These are phyloP conservation scores for Claviceps cyperi DNA, from an alignment of 2,329 filamentous ascomycete genomes.

Conservation along the genomic window DNA sequence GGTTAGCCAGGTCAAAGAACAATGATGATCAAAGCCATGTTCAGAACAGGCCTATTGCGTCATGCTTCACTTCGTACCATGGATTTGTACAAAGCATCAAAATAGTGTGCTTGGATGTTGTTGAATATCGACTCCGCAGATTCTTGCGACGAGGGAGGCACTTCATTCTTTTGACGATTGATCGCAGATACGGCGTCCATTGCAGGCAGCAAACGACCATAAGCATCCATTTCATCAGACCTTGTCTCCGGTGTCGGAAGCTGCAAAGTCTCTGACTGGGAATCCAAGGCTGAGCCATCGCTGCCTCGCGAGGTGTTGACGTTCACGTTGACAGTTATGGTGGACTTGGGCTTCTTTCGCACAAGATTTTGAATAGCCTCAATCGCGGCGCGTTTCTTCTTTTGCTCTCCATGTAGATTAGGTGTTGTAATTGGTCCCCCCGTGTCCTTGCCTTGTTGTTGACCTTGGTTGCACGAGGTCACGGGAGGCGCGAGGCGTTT, in stretches of 20 bases:
- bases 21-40: not conserved
- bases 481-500: constrained; percentile 13
- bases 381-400: constrained; percentile 44
- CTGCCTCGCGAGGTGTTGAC: constrained; percentile 11
- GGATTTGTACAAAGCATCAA: constrained; percentile 47
- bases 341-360: constrained; percentile 33
- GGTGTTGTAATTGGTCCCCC: constrained; percentile 25
- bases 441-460: constrained; percentile 9
- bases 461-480: constrained; percentile 4
- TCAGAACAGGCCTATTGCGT: too few relatives aligned
- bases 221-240: not conserved
- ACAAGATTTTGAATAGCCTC: constrained; percentile 49
- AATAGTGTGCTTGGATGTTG: constrained; percentile 43
- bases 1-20: constrained; percentile 9
- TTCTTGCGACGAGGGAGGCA: constrained; percentile 16
- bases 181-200: not conserved
- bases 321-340: constrained; percentile 24
- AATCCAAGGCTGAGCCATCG: constrained; percentile 6
- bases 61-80: constrained; percentile 36
- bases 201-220: not conserved
- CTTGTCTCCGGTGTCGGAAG: constrained; percentile 7
- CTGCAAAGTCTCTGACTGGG: constrained; percentile 5
- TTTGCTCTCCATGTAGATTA: constrained; percentile 32
- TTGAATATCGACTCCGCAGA: constrained; percentile 41
- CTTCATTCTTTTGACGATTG: not conserved